Evolutionary conservation across 2,329 filamentous ascomycete species (phyloP).

Genomic region (Diaporthe citrichinensis): DNA sequence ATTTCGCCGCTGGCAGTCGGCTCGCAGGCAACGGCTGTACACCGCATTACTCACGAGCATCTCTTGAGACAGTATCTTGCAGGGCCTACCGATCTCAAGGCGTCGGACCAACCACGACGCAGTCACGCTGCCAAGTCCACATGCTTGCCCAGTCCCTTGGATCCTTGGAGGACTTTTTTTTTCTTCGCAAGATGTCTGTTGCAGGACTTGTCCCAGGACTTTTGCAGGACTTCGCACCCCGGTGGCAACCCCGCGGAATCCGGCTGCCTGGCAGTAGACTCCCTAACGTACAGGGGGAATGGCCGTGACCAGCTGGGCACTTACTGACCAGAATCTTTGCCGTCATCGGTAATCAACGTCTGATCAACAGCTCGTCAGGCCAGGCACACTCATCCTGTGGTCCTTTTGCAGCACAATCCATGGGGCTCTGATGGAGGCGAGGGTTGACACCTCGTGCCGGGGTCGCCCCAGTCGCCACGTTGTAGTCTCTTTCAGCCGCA

Average conservation of each 20-base stretch:
- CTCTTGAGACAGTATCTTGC: background rate
- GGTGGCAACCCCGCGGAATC: background rate
- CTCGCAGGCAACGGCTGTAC: background rate
- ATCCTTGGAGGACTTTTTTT: background rate
- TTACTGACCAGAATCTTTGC: slow-evolving; percentile 6
- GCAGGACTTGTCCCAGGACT: background rate
- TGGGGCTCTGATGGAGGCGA: slow-evolving; percentile 16
- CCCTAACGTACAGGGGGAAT: background rate
- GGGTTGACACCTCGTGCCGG: slow-evolving; percentile 13
- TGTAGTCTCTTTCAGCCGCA: slow-evolving; percentile 21
- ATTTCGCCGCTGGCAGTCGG: background rate
- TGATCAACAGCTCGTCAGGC: slow-evolving; percentile 6
- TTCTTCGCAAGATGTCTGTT: background rate
- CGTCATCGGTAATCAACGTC: slow-evolving; percentile 5
- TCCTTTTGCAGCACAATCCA: background rate
- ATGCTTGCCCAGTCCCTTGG: background rate
- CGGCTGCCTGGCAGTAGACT: slow-evolving; percentile 3
- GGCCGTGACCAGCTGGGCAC: slow-evolving; percentile 11
- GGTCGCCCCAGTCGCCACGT: slow-evolving; percentile 25
- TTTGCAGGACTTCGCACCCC: background rate
- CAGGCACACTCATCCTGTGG: slow-evolving; percentile 8
- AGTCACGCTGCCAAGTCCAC: background rate
- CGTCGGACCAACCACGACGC: background rate
- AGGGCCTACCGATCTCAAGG: background rate
- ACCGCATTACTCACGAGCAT: slow-evolving; percentile 10